Percentiles rank a stretch among this genome's conserved stretches.
phyloP scores from a whole-genome alignment of 2,329 filamentous ascomycete species.

The Clarireedia homoeocarpa region DNA sequence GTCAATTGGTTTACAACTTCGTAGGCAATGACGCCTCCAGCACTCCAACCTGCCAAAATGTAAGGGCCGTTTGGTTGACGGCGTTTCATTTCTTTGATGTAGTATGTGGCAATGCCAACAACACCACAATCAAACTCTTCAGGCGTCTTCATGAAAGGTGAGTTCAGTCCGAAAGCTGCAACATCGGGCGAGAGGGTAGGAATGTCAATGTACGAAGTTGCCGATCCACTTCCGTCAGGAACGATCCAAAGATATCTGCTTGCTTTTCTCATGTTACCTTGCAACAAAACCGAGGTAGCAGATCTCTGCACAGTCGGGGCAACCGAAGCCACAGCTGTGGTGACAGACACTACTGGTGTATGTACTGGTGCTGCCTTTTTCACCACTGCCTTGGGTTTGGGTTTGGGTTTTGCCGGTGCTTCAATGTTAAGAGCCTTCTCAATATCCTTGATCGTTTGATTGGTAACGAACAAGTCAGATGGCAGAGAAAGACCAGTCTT shows the following conservation, averaged over 20 bases:
- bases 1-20: constrained; percentile 56
- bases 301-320: constrained; percentile 16
- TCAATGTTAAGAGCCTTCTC: constrained; percentile 53
- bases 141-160: constrained; percentile 63
- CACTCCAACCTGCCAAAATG: constrained; percentile 66
- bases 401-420: constrained; percentile 6
- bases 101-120: constrained; percentile 55
- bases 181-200: constrained; percentile 36
- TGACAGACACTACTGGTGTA: constrained; percentile 28
- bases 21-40: constrained; percentile 65
- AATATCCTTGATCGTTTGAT: constrained; percentile 56
- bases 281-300: constrained; percentile 31
- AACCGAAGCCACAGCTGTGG: constrained; percentile 37
- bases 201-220: constrained; percentile 25
- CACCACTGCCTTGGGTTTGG: constrained; percentile 15
- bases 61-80: constrained; percentile 64
- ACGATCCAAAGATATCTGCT: constrained; percentile 38
- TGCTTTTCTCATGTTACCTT: constrained; percentile 42
- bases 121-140: constrained; percentile 59
- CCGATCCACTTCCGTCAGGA: constrained; percentile 41
- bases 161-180: constrained; percentile 54
- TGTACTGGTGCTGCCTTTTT: not conserved
- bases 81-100: constrained; percentile 61
- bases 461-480: constrained; percentile 52
- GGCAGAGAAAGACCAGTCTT: constrained; percentile 47